Conservation (phyloP, 768 basidiomycete genomes). For the Pleurotus pulmonarius region DNA sequence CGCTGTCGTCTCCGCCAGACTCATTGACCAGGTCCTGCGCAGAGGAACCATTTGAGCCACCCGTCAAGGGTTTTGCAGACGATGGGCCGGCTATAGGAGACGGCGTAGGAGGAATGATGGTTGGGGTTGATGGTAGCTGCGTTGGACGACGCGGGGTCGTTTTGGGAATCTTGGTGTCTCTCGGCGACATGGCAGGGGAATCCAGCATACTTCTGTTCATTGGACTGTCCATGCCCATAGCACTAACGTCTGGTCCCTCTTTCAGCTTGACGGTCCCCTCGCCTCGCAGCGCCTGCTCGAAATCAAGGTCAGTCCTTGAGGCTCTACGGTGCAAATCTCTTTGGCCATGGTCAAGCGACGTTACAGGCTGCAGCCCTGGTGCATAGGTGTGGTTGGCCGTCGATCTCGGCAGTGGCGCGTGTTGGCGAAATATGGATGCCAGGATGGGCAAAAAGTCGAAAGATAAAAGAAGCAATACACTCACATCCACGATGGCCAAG, state of each 20-base stretch:
- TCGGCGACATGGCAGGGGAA: constrained; percentile 32
- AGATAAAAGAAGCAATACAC: neutral
- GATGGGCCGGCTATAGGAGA: constrained; percentile 37
- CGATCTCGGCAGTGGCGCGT: constrained; percentile 37
- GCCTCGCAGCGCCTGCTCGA: constrained; percentile 68
- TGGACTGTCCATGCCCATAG: constrained; percentile 53
- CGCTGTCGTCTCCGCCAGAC: constrained; percentile 44
- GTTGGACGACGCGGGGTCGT: constrained; percentile 24
- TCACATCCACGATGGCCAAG: constrained; percentile 2
- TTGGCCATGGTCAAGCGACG: constrained; percentile 41
- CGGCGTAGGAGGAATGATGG: constrained; percentile 68
- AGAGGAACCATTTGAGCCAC: constrained; percentile 29
- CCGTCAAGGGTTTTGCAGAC: constrained; percentile 15
- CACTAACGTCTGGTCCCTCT: constrained; percentile 68
- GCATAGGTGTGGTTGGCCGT: constrained; percentile 43
- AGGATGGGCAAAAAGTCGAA: constrained; percentile 37
- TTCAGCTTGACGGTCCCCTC: constrained; percentile 67
- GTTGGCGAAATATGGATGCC: constrained; percentile 63
- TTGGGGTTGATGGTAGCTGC: constrained; percentile 54
- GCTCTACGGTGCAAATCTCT: constrained; percentile 44
- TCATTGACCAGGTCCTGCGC: constrained; percentile 61
- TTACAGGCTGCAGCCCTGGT: constrained; percentile 52
- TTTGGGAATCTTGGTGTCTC: constrained; percentile 24
- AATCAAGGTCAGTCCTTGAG: constrained; percentile 77
- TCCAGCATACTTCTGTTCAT: constrained; percentile 33